These are phyloP conservation scores for Teratosphaeriaceae sp. DNA, from an alignment of 2,329 filamentous ascomycete genomes.

Conservation along the genomic window DNA sequence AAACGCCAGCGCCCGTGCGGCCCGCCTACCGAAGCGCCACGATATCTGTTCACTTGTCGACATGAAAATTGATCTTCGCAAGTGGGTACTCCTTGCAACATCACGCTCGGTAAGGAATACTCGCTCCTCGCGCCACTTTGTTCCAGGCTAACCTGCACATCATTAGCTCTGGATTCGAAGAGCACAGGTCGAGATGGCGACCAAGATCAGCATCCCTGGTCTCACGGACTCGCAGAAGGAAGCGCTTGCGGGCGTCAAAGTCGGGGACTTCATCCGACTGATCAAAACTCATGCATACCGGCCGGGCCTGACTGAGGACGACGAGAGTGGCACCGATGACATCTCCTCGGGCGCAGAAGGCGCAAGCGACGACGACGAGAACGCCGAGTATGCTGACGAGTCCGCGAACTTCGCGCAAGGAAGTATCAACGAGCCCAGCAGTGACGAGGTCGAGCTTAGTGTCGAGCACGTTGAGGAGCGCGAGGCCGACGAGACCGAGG, in stretches of 20 bases:
- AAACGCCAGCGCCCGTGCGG: too few relatives aligned
- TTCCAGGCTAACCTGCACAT: neutral
- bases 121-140: neutral
- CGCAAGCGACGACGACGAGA: neutral
- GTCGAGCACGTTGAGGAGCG: neutral
- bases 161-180: too few relatives aligned
- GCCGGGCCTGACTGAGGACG: neutral
- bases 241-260: slow-evolving; percentile 9
- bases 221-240: slow-evolving; percentile 9
- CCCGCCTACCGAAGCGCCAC: too few relatives aligned
- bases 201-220: neutral
- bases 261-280: slow-evolving; percentile 17
- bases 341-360: neutral
- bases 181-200: too few relatives aligned
- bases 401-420: neutral
- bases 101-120: neutral
- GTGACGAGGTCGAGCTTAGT: neutral
- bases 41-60: too few relatives aligned
- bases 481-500: neutral
- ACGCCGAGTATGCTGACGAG: neutral
- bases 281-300: slow-evolving; percentile 1
- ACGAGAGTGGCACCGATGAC: neutral
- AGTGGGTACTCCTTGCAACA: too few relatives aligned
- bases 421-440: neutral
- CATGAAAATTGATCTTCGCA: too few relatives aligned